Percentiles rank a stretch among this genome's conserved stretches.
These are phyloP conservation scores for Phragmites australis DNA, from an alignment of 176 grass and related monocot genomes.

Conservation along the genomic window DNA sequence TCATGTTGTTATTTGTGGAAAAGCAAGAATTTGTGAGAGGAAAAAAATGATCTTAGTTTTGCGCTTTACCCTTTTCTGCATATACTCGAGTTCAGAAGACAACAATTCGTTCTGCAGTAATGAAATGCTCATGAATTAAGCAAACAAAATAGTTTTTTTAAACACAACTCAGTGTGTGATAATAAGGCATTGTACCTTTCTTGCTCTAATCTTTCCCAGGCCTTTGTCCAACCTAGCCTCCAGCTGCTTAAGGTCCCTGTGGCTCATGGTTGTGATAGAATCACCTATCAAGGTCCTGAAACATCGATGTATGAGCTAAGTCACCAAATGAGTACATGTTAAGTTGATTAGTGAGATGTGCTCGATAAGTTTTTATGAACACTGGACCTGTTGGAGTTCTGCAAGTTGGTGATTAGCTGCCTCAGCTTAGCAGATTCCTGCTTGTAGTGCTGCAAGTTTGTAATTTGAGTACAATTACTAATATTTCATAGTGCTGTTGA, in stretches of 20 bases:
- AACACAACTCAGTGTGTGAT: background rate
- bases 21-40: slow-evolving; percentile 1
- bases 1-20: slow-evolving; percentile 5
- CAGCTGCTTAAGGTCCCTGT: slow-evolving; percentile 60
- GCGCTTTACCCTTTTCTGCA: slow-evolving; percentile 60
- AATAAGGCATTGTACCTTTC: slow-evolving; percentile 52
- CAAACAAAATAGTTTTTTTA: background rate
- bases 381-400: slow-evolving; percentile 75
- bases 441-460: slow-evolving; percentile 70
- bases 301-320: background rate
- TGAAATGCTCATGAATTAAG: background rate
- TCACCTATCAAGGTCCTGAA: slow-evolving; percentile 66
- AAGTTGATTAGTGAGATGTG: background rate
- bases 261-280: slow-evolving; percentile 47
- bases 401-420: slow-evolving; percentile 57
- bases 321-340: background rate
- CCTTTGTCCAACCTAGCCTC: slow-evolving; percentile 76
- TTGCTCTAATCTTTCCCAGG: slow-evolving; percentile 79
- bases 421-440: slow-evolving; percentile 79
- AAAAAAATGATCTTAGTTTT: background rate
- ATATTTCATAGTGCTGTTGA: background rate
- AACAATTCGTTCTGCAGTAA: slow-evolving; percentile 67
- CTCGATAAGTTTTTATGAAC: slow-evolving; percentile 7
- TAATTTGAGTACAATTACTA: background rate
- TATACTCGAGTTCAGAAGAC: slow-evolving; percentile 53